Evolutionary conservation across 2,329 filamentous ascomycete species (phyloP), one percentile per base, ranked within the genome.

Genomic region (Trichoderma semiorbis): DNA sequence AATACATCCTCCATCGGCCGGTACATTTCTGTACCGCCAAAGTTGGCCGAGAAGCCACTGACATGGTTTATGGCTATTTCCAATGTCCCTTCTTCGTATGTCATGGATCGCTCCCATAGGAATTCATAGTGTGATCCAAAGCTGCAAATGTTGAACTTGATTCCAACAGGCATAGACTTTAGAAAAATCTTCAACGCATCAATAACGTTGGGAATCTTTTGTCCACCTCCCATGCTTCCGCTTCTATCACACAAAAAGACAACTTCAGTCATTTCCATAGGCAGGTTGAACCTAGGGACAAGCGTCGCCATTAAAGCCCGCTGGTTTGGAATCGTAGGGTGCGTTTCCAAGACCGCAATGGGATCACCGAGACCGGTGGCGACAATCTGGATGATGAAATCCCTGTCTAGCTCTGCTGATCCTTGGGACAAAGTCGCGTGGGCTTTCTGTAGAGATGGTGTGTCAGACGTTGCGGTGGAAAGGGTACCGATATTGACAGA

Each of bases 241-340:
- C 90, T 92, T 66, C 91, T 86, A 78, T 94, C 92, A 70, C 90
- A 91, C 5, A 94, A 81, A 74, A 94, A 93, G 21, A 94, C 87
- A 26, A 94, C 85, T 77, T 94, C 92, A 4, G 84, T 83, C 69
- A 78, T 80, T 10, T 85, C 83, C 0, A 85, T 77, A 0, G 88
- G 87, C 0, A 93, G 81, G n/a, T 84, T 83, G 80, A 93, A 93
- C 73, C 89, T 90, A 2, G 92, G 92, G 0, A 93, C 90, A 0
- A 94, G 82, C 0, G 91, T 92, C 0, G 87, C 83, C 91, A 94
- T 93, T 72, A 94, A 77, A 0, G 91, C 91, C 4, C 88, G 85
- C 63, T 92, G 89, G 69, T 88, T 84, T 0, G 86, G 82, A 3
- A 92, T 83, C 0, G 82, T 86, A 0, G 90, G 86, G 74, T 94